Base-by-base conservation (phyloP, 1,139 yeast genomes). In the Meyerozyma athensensis region DNA sequence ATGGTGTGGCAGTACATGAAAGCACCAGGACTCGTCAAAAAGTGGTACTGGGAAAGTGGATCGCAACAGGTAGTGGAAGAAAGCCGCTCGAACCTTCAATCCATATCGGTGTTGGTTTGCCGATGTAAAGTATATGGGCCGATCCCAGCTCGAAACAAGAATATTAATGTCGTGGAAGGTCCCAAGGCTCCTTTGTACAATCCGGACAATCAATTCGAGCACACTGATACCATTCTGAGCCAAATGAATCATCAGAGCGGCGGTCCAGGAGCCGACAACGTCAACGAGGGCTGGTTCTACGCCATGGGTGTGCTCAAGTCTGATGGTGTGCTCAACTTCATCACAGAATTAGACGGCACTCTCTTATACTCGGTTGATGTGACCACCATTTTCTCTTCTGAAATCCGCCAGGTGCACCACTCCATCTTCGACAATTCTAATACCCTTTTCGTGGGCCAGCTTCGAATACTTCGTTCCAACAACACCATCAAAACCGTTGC, bases 241-340 rank as follows among this genome's bases (percentile, higher is more conserved):
- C 35, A 12, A 22, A 17, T 30, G 35, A 13, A 3, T 16, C 18
- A 10, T 31, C 39, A 8, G 41, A 36, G n/a, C 36, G 10, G 41
- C 36, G 23, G 34, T 18, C n/a, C 44, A 42, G 32, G 20, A 12
- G 19, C 16, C 30, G 40, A 56, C 22, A 53, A 58, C 30, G 43
- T 61, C 1, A 61, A 63, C 18, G 83, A 79, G 46, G 79, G 79
- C 3, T 86, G 96, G 96, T 82, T 81, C 50, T 74, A 72, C 37
- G 80, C 86, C 1, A 80, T 81, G 76, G 95, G 92, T 1, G 81
- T 80, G 8, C 57, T 86, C 36, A 78, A 76, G 47, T 74, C 82
- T 3, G 69, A 78, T 48, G 96, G 96, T 5, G 53, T 67, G 7
- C 64, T 87, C 39, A 79, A 82, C 48, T 57, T 86, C 33, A 61